Evolutionary conservation across 2,329 filamentous ascomycete genomes (phyloP), one percentile per base, ranked within the genome.

Genomic region (Paecilomyces variotii): DNA sequence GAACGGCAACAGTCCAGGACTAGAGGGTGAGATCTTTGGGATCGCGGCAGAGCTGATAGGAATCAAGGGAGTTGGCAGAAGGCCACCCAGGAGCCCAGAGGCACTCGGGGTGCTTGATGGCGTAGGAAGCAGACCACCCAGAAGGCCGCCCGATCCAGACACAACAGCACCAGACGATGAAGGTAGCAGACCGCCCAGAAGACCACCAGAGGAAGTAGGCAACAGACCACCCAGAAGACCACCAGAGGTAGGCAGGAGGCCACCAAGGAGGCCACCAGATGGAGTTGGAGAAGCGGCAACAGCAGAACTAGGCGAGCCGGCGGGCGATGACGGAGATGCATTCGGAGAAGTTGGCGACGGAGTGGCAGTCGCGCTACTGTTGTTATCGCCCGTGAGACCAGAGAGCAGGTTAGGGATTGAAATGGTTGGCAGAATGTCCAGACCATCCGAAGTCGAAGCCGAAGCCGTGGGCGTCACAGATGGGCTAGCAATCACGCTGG

Each of bases 11-110:
- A 19, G 12, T 14, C 39, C 51, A 24, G 24, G 24, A 12, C 26
- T 32, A 27, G 53, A 32, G 10, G 28, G 26, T 4, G 28, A 54
- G 5, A 27, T 9, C 9, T 30, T 53, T n/a, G 55, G 30, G n/a
- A 56, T 51, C 11, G 39, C 53, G 9, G 25, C 50, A 52, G 50
- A 14, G 50, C 50, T 28, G 12, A 3, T 28, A 27, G 50, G 50
- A 28, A 26, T 52, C 50, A 28, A 7, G 6, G 24, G 45, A 50
- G 50, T 52, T 12, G 50, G 50, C 50, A 52, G 25, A 26, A 52
- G 24, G 24, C 50, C 50, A 12, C 25, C 50, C 14, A 52, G 25
- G 60, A 60, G 35, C 34, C 51, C 26, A 57, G 34, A 53, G 19
- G 30, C 53, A 34, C 55, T 54, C 30, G 56, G 56, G 2, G 55